Evolutionary conservation across 305 asterid genomes (phyloP), one percentile per base, ranked within the genome.

Genomic region (Ajuga reptans): DNA sequence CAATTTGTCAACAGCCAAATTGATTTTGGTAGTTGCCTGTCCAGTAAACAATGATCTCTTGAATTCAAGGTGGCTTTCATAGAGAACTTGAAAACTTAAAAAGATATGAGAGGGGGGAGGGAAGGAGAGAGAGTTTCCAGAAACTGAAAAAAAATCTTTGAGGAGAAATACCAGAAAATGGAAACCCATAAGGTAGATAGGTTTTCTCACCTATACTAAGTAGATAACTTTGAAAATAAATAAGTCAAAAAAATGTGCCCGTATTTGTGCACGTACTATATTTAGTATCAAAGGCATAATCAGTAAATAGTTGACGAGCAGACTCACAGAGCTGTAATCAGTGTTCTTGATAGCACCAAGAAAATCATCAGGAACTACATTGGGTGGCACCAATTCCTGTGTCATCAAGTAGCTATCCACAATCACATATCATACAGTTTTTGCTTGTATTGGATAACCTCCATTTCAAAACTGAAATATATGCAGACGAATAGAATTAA

Each of bases 11-110:
- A 90, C 91, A 17, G 98, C 98, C 87, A 92, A 64, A 77, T 92
- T 92, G 81, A 92, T 88, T 76, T 92, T 92, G 41, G 98, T 90
- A 47, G 96, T 88, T 62, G 97, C 96, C 98, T 92, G 82, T 75
- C 71, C 76, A 84, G 60, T 66, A 60, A 77, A 70, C 21, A 50
- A 17, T 11, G 34, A 33, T 14, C 56, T 12, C 62, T 45, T 68
- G 31, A 64, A 64, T 12, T 46, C 71, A 75, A 51, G 61, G 54
- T 27, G 12, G 53, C 8, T 52, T 60, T 16, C 46, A 60, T 12
- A 58, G 65, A 64, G n/a, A 46, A 65, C 58, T 41, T 9, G 49
- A 72, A 57, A n/a, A 53, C 62, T 14, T n/a, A 15, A 45, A 57
- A 42, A 34, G 16, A 45, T 24, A 21, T 21, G 2, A 21, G 2